Evolutionary conservation across 2,329 filamentous ascomycete species (phyloP).

Genomic region (Paecilomyces dactylethromorphus): DNA sequence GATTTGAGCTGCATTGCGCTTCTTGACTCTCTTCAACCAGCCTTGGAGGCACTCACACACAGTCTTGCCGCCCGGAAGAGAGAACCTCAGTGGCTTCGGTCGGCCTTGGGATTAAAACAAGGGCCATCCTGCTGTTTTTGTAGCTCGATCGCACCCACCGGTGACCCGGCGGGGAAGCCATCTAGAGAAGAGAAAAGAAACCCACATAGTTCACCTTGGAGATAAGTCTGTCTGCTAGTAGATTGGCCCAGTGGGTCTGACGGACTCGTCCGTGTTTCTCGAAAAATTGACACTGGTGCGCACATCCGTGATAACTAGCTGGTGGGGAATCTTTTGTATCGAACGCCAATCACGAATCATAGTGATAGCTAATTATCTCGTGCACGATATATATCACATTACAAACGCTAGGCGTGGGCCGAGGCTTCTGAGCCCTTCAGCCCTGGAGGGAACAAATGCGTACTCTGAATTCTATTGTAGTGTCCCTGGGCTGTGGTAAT

Average conservation of each 20-base stretch:
- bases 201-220: not conserved
- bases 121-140: not conserved
- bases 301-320: too few species aligned
- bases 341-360: too few species aligned
- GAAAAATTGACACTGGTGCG: not conserved
- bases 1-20: slow-evolving; percentile 6
- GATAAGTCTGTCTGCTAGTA: not conserved
- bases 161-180: not conserved
- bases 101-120: not conserved
- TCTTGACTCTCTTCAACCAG: not conserved
- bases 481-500: too few species aligned
- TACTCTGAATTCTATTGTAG: too few species aligned
- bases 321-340: too few species aligned
- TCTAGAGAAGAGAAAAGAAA: not conserved
- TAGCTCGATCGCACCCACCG: not conserved
- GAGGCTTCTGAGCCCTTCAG: not conserved
- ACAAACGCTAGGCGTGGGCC: not conserved
- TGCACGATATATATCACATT: not conserved
- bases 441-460: too few species aligned
- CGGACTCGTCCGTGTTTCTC: not conserved
- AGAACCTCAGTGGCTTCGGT: not conserved
- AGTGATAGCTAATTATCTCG: too few species aligned
- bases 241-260: not conserved
- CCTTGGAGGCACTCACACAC: not conserved
- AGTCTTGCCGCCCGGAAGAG: not conserved